phyloP scores from a whole-genome alignment of 2,329 filamentous ascomycete species.

The Daldinia eschscholtzii region DNA sequence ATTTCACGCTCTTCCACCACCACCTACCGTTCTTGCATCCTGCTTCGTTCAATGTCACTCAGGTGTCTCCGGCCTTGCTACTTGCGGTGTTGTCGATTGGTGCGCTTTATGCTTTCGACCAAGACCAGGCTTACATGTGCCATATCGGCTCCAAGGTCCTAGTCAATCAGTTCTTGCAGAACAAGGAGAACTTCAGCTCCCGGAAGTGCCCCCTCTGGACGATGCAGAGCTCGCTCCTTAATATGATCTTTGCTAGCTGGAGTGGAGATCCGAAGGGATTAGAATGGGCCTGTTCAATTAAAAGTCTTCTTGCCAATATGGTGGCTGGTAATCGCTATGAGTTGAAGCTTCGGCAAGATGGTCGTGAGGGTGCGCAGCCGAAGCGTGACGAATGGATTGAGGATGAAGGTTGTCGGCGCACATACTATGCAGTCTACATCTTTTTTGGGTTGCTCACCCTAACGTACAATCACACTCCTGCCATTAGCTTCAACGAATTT shows the following conservation, averaged over 20 bases:
- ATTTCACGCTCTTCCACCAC: slow-evolving; percentile 97
- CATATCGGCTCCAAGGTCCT: slow-evolving; percentile 98
- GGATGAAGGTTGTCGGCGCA: slow-evolving; percentile 94
- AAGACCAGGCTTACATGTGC: slow-evolving; percentile 95
- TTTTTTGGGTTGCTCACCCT: slow-evolving; percentile 96
- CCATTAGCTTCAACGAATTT: slow-evolving; percentile 98
- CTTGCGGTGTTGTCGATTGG: slow-evolving; percentile 94
- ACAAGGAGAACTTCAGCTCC: slow-evolving; percentile 99
- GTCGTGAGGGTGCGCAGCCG: slow-evolving; percentile 80
- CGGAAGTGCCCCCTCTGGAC: slow-evolving; percentile 97
- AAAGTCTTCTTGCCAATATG: slow-evolving; percentile 98
- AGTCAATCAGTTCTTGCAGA: slow-evolving; percentile 95
- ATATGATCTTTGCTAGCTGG: slow-evolving; percentile 99
- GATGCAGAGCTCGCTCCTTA: slow-evolving; percentile 95
- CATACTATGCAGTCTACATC: slow-evolving; percentile 98
- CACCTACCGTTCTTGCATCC: slow-evolving; percentile 96
- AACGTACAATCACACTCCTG: slow-evolving; percentile 97
- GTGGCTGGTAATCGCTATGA: slow-evolving; percentile 97
- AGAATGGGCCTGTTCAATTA: slow-evolving; percentile 99
- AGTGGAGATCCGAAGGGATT: slow-evolving; percentile 97
- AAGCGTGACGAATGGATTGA: slow-evolving; percentile 91
- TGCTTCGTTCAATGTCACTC: slow-evolving; percentile 85
- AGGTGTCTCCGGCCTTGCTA: slow-evolving; percentile 84
- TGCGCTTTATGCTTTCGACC: slow-evolving; percentile 95
- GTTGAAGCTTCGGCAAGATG: slow-evolving; percentile 91